Evolutionary conservation across 1,284 basidiomycete species (phyloP).

Genomic region (Cystobasidium slooffiae): DNA sequence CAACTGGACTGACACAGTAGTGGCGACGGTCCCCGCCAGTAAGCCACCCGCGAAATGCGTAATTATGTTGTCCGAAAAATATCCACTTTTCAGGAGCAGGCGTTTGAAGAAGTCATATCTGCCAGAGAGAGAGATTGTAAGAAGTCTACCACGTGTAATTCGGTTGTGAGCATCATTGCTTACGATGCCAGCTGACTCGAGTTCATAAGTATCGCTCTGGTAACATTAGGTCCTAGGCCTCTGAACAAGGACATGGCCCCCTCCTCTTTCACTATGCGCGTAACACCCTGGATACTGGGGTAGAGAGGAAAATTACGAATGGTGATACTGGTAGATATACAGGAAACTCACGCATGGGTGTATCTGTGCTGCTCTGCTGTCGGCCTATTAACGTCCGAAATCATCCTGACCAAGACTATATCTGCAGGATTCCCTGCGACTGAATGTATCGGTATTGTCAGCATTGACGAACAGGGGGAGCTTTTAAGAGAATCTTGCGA

Average conservation of each 20-base stretch:
- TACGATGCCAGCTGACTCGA: constrained; percentile 85
- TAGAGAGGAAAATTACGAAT: neutral
- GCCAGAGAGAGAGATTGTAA: neutral
- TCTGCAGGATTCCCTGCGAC: constrained; percentile 79
- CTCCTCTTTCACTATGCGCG: constrained; percentile 65
- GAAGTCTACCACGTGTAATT: neutral
- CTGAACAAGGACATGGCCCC: constrained; percentile 73
- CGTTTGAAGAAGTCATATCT: constrained; percentile 91
- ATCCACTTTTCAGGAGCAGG: constrained; percentile 69
- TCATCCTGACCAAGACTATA: constrained; percentile 68
- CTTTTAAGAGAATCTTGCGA: constrained; percentile 64
- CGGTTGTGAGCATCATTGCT: constrained; percentile 53
- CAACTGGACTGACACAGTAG: constrained; percentile 65
- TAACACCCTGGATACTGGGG: constrained; percentile 58
- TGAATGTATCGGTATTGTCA: constrained; percentile 59
- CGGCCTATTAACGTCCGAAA: constrained; percentile 84
- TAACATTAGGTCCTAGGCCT: constrained; percentile 82
- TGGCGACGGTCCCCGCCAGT: constrained; percentile 85
- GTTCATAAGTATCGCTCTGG: constrained; percentile 86
- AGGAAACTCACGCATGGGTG: constrained; percentile 51
- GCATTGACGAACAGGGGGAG: neutral
- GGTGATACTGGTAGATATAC: neutral
- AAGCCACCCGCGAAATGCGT: constrained; percentile 84
- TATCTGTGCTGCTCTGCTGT: constrained; percentile 83
- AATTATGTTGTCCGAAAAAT: constrained; percentile 77